phyloP scores from a whole-genome alignment of 768 basidiomycete species.

The Auricularia sp. region DNA sequence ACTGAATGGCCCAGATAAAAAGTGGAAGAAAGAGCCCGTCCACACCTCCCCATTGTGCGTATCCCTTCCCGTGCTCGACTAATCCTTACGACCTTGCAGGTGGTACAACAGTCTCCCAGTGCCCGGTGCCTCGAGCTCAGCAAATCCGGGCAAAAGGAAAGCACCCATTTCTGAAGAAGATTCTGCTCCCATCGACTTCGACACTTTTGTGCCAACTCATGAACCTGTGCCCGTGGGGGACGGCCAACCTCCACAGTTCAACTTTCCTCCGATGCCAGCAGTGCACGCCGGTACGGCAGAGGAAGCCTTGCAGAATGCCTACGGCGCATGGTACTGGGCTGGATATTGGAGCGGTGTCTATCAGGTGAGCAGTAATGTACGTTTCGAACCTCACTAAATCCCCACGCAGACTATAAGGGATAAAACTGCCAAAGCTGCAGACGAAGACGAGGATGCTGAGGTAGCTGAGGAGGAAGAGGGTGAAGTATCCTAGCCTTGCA shows the following conservation, averaged over 20 bases:
- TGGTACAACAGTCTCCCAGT: constrained; percentile 64
- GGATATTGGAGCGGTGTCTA: constrained; percentile 86
- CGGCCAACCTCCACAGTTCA: constrained; percentile 6
- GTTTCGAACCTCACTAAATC: background rate
- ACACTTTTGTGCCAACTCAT: constrained; percentile 60
- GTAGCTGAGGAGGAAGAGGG: background rate
- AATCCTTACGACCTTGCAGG: constrained; percentile 26
- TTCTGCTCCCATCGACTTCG: constrained; percentile 56
- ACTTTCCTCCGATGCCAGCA: background rate
- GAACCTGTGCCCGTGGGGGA: constrained; percentile 31
- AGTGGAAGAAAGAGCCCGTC: constrained; percentile 61
- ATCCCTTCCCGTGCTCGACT: background rate
- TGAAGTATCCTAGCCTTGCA: background rate
- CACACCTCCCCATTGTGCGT: constrained; percentile 67
- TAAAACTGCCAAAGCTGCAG: background rate
- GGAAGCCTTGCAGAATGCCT: constrained; percentile 65
- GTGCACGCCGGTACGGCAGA: constrained; percentile 26
- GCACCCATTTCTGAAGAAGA: constrained; percentile 48
- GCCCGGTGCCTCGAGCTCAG: constrained; percentile 3
- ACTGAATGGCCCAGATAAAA: constrained; percentile 56
- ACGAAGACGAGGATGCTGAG: background rate
- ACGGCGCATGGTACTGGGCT: constrained; percentile 76
- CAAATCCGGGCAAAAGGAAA: constrained; percentile 34
- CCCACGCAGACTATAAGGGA: background rate
- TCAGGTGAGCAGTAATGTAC: constrained; percentile 34